These are phyloP conservation scores for Setomelanomma holmii DNA, from an alignment of 2,329 filamentous ascomycete genomes.

Conservation along the genomic window DNA sequence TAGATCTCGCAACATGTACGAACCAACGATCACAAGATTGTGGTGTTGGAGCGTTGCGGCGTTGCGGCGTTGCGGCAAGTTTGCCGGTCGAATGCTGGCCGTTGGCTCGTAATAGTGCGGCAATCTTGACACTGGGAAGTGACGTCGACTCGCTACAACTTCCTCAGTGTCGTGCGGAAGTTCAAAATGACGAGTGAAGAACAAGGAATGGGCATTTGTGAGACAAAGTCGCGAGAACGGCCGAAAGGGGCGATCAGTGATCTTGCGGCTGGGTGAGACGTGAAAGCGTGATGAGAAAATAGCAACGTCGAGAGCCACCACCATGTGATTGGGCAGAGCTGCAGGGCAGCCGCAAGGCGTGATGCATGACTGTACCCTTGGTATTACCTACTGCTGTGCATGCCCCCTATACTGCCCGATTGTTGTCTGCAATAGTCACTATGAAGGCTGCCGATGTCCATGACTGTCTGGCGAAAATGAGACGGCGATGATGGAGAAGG, in stretches of 20 bases:
- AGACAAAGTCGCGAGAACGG: background rate
- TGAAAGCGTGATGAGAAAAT: background rate
- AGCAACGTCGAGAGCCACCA: background rate
- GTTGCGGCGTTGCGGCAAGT: slow-evolving; percentile 13
- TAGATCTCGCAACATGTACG: background rate
- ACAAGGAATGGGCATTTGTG: background rate
- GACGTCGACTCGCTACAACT: background rate
- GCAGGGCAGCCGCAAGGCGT: background rate
- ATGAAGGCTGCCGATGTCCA: background rate
- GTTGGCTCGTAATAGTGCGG: slow-evolving; percentile 1
- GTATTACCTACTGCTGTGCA: background rate
- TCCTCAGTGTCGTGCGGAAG: background rate
- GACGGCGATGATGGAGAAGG: background rate
- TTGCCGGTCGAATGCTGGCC: slow-evolving; percentile 12
- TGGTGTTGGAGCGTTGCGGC: background rate
- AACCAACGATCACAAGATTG: no score
- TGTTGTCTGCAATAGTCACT: background rate
- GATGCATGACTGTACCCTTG: background rate
- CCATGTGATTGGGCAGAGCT: background rate
- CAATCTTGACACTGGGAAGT: background rate
- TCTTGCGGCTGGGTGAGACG: background rate
- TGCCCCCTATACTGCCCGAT: background rate
- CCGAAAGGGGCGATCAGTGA: background rate
- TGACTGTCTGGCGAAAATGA: background rate
- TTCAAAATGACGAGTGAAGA: background rate